These are phyloP conservation scores for Ganoderma lingzhi DNA, from an alignment of 1,284 basidiomycete species.

Conservation along the genomic window DNA sequence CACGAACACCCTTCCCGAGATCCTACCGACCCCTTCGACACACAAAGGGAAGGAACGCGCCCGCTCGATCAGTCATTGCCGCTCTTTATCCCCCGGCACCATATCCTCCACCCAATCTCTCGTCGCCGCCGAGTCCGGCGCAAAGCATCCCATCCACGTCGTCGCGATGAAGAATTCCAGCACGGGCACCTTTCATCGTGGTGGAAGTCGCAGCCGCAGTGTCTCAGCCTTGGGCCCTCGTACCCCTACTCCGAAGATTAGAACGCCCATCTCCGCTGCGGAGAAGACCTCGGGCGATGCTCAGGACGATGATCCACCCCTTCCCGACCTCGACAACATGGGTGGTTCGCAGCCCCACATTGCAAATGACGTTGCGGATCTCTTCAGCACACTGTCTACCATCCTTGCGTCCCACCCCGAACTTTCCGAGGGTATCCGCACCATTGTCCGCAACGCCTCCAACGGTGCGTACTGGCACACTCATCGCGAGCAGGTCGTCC, in stretches of 20 bases:
- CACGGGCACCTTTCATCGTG: slow-evolving; percentile 29
- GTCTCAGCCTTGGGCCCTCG: slow-evolving; percentile 17
- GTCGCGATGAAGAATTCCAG: slow-evolving; percentile 32
- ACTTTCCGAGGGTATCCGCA: slow-evolving; percentile 68
- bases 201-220: slow-evolving; percentile 23
- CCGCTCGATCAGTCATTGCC: slow-evolving; percentile 33
- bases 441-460: slow-evolving; percentile 65
- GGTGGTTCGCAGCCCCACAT: slow-evolving; percentile 48
- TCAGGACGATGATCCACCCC: slow-evolving; percentile 56
- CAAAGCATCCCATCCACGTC: slow-evolving; percentile 71
- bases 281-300: slow-evolving; percentile 9
- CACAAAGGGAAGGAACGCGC: slow-evolving; percentile 66
- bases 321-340: slow-evolving; percentile 55
- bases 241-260: slow-evolving; percentile 25
- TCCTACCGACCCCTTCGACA: slow-evolving; percentile 38
- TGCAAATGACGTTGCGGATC: slow-evolving; percentile 65
- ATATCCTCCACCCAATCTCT: slow-evolving; percentile 67
- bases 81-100: slow-evolving; percentile 46
- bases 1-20: slow-evolving; percentile 26
- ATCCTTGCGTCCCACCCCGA: slow-evolving; percentile 73
- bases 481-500: slow-evolving; percentile 64
- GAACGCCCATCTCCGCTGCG: slow-evolving; percentile 19
- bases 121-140: slow-evolving; percentile 52
- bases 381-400: slow-evolving; percentile 61
- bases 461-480: slow-evolving; percentile 72